Conservation (phyloP, 495 filamentous ascomycete species). For the Daldinia grandis region DNA sequence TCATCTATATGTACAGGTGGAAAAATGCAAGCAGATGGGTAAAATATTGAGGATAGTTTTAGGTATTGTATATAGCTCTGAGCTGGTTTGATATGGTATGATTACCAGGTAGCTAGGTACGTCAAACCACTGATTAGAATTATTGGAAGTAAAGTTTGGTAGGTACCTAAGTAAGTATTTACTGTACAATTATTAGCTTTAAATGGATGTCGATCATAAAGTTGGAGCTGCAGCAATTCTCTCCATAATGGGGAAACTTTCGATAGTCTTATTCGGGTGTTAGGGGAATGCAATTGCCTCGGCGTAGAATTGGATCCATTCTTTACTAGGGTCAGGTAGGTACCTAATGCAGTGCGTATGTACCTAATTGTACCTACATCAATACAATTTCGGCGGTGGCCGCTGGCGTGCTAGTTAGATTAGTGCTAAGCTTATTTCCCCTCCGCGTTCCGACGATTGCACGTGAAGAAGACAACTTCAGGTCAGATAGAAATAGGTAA, state of each 20-base stretch:
- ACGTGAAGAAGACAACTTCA: slow-evolving; percentile 31
- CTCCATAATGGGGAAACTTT: slow-evolving; percentile 11
- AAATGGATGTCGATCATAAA: slow-evolving; percentile 2
- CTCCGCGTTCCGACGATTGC: slow-evolving; percentile 14
- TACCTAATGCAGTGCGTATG: not conserved
- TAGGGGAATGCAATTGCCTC: slow-evolving; percentile 37
- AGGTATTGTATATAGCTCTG: slow-evolving; percentile 3
- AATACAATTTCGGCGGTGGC: slow-evolving; percentile 19
- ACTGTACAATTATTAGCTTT: slow-evolving; percentile 16
- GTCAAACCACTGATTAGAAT: not conserved
- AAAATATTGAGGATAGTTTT: not conserved
- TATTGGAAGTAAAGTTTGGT: not conserved
- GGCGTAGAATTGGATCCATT: slow-evolving; percentile 26
- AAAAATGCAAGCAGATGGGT: slow-evolving; percentile 13
- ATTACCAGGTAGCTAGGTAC: no score
- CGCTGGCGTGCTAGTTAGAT: slow-evolving; percentile 28
- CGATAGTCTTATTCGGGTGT: slow-evolving; percentile 24
- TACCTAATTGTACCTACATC: slow-evolving; percentile 5
- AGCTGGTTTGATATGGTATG: slow-evolving; percentile 15
- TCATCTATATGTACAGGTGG: slow-evolving; percentile 36
- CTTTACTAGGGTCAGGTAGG: slow-evolving; percentile 1
- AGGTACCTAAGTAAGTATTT: not conserved
- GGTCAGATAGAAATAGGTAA: not conserved
- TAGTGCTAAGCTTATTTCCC: slow-evolving; percentile 16
- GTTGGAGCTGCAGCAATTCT: slow-evolving; percentile 4